A percentile compares a stretch with the other conserved stretches of the same genome.
Evolutionary conservation across 2,329 filamentous ascomycete genomes (phyloP).

Genomic region (Cladobotryum mycophilum): DNA sequence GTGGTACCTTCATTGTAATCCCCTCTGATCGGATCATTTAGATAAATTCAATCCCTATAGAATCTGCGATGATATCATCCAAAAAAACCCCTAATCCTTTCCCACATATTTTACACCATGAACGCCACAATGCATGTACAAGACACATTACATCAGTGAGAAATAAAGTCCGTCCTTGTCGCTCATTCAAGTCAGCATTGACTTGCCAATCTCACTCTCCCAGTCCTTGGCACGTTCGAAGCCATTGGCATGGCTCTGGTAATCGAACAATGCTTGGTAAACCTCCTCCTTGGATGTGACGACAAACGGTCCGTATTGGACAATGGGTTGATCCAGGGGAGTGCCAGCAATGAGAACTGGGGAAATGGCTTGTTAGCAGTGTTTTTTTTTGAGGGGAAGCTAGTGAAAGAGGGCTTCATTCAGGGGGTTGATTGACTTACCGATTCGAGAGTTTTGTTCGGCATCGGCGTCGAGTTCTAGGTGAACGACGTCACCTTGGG

Average conservation of each 20-base stretch:
- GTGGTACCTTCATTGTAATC: too few relatives aligned
- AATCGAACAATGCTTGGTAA: constrained; percentile 71
- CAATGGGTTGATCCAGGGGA: constrained; percentile 71
- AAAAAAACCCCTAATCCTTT: too few relatives aligned
- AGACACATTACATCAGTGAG: background rate
- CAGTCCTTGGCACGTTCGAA: constrained; percentile 75
- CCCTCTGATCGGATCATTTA: too few relatives aligned
- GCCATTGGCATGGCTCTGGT: constrained; percentile 64
- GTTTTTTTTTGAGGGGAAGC: background rate
- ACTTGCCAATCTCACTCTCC: constrained; percentile 82
- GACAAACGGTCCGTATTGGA: constrained; percentile 86
- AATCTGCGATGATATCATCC: too few relatives aligned
- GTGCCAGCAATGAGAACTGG: constrained; percentile 68
- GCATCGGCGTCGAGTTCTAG: constrained; percentile 63
- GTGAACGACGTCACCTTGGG: constrained; percentile 68
- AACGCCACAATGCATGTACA: background rate
- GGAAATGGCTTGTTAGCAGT: background rate
- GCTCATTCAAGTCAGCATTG: constrained; percentile 41
- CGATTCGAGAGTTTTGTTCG: constrained; percentile 48
- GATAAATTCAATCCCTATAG: too few relatives aligned
- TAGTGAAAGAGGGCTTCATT: background rate
- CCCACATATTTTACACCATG: background rate
- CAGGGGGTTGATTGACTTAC: constrained; percentile 16
- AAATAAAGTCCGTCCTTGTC: background rate
- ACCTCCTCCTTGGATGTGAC: constrained; percentile 65